A percentile compares a stretch with the other conserved stretches of the same genome.
These are phyloP conservation scores for Xylaria intraflava DNA, from an alignment of 495 filamentous ascomycete species.

Conservation along the genomic window DNA sequence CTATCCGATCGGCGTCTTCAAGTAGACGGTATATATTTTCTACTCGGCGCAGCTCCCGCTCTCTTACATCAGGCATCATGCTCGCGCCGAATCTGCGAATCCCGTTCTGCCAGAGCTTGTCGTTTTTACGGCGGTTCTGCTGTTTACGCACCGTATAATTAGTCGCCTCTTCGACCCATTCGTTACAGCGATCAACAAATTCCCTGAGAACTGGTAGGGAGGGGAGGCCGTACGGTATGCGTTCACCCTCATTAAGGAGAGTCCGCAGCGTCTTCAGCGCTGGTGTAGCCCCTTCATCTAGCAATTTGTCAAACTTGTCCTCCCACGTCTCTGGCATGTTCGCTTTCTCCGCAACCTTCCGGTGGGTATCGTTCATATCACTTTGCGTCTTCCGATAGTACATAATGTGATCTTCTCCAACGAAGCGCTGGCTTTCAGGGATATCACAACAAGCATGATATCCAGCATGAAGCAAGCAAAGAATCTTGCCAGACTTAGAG, in stretches of 20 bases:
- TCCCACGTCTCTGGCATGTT: slow-evolving; percentile 82
- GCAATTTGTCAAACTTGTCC: slow-evolving; percentile 76
- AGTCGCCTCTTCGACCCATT: slow-evolving; percentile 96
- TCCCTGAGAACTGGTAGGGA: slow-evolving; percentile 74
- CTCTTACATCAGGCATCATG: slow-evolving; percentile 66
- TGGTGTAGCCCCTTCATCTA: slow-evolving; percentile 77
- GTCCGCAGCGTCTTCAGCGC: slow-evolving; percentile 78
- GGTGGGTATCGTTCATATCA: slow-evolving; percentile 54
- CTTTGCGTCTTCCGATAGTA: slow-evolving; percentile 72
- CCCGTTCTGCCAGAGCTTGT: slow-evolving; percentile 77
- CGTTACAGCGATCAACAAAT: slow-evolving; percentile 92
- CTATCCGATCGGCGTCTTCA: slow-evolving; percentile 75
- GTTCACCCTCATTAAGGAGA: slow-evolving; percentile 89
- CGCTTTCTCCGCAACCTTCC: slow-evolving; percentile 80
- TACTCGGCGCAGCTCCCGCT: slow-evolving; percentile 84
- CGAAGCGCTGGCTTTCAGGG: slow-evolving; percentile 51
- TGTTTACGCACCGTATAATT: slow-evolving; percentile 98
- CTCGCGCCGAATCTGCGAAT: slow-evolving; percentile 60
- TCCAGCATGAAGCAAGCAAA: slow-evolving; percentile 75
- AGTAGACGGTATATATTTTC: slow-evolving; percentile 84
- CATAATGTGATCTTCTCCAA: slow-evolving; percentile 58
- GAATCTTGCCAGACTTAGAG: slow-evolving; percentile 62
- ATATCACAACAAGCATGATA: slow-evolving; percentile 70
- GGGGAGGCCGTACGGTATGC: slow-evolving; percentile 87
- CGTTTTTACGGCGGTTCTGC: slow-evolving; percentile 95